Conservation (phyloP, 2,329 filamentous ascomycete species). For the Cercospora zeae-maydis region DNA sequence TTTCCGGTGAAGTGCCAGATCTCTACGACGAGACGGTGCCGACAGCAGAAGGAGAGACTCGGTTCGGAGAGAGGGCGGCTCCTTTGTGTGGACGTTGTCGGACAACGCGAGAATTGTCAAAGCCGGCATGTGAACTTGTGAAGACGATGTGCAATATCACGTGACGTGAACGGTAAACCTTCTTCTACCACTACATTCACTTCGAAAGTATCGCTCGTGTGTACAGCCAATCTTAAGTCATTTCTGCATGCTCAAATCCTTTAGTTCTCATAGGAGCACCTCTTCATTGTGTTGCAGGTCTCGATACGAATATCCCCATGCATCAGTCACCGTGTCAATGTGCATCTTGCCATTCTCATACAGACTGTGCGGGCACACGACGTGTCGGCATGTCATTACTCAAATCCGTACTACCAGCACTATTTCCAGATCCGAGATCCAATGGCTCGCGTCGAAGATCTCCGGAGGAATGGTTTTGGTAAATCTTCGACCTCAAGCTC, state of each 20-base stretch:
- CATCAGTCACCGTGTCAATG: background rate
- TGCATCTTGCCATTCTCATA: slow-evolving; percentile 28
- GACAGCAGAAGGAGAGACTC: background rate
- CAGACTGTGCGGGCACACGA: slow-evolving; percentile 28
- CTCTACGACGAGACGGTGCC: background rate
- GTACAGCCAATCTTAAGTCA: too few relatives aligned
- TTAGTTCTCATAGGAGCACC: background rate
- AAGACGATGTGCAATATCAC: background rate
- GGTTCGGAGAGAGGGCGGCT: background rate
- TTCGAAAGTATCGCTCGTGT: too few relatives aligned
- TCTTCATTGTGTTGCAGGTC: background rate
- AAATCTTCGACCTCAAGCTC: slow-evolving; percentile 9
- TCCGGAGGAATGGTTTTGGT: slow-evolving; percentile 4
- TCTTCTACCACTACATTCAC: background rate
- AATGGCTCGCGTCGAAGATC: slow-evolving; percentile 20
- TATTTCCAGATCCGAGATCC: slow-evolving; percentile 4
- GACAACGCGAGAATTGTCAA: background rate
- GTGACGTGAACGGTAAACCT: background rate
- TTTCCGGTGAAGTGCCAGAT: background rate
- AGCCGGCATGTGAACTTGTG: background rate
- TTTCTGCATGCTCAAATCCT: too few relatives aligned
- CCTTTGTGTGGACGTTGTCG: background rate
- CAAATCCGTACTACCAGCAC: slow-evolving; percentile 20
- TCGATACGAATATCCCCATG: background rate
- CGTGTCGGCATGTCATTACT: slow-evolving; percentile 29